Conservation (phyloP, 768 basidiomycete genomes). For the Neoboletus subvelutipes region DNA sequence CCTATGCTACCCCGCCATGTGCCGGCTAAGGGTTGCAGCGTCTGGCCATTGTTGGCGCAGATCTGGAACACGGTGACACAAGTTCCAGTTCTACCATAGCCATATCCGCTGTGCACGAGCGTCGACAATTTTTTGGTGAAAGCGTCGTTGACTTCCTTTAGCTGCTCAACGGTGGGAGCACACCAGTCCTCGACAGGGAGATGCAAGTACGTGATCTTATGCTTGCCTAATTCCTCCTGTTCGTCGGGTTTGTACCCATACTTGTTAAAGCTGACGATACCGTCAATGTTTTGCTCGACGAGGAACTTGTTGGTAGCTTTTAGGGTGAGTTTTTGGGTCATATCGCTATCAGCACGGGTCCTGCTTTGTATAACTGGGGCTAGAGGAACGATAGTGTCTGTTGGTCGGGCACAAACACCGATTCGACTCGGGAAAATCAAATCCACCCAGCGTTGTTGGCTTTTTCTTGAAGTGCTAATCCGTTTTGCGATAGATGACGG, state of each 20-base stretch:
- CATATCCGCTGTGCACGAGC: background rate
- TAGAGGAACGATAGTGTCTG: background rate
- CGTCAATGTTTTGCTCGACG: background rate
- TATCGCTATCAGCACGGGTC: background rate
- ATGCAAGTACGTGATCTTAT: background rate
- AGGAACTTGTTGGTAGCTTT: background rate
- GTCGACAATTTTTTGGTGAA: background rate
- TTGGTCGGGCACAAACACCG: too few relatives aligned
- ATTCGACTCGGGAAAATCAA: background rate
- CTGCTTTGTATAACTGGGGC: background rate
- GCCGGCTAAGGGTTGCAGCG: background rate
- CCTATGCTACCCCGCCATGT: background rate
- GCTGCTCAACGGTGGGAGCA: background rate
- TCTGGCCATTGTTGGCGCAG: background rate
- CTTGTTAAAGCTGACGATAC: background rate
- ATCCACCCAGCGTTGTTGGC: background rate
- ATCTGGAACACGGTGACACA: background rate
- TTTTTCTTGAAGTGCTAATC: too few relatives aligned
- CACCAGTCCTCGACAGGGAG: background rate
- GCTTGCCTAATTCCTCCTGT: background rate
- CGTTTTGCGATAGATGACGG: too few relatives aligned
- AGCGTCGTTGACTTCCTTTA: background rate
- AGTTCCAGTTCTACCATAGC: background rate
- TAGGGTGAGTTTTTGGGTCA: background rate
- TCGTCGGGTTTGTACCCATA: background rate